Evolutionary conservation across 176 grass and related monocot species (phyloP), one percentile per base, ranked within the genome.

Genomic region (Neostapfia colusana): DNA sequence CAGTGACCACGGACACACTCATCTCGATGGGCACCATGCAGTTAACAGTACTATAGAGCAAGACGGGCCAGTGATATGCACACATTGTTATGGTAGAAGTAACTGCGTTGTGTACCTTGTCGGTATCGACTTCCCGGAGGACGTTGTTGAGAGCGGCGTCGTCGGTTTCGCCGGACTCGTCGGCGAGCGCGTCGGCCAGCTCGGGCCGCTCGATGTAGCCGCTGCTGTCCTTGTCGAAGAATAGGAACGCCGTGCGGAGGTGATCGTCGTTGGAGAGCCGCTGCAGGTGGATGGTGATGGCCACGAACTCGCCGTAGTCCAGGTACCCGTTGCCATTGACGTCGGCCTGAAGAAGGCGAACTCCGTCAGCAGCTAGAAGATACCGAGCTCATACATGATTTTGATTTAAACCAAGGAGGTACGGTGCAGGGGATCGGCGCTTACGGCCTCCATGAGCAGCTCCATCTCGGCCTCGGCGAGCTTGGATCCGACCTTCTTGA

Each of bases 401-500:
- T 10, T 26, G 10, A 15, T 14, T 13, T 24, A 28, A 27, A 49
- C 28, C 7, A 17, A 28, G 23, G 14, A 21, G 24, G 5, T 18
- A 7, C 3, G 3, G 45, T 46, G 9, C 13, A 45, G 14, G 2
- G 0, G 4, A 3, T 3, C 3, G 1, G 8, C 16, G 38, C 85
- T 70, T 87, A 96, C 95, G 68, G 95, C 95, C 76, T 98, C 95
- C 95, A 98, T 98, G 57, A 98, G 87, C 71, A 98, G 73, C 79
- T 89, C 90, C 84, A 98, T 98, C 89, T 98, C 95, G 5, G 91
- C 69, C 85, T 98, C 95, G 7, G 82, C 83, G 1, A 97, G 79
- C 81, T 94, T 93, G 63, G 95, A 98, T 3, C 89, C 90, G 4
- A 91, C 90, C 75, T 89, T 86, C 38, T n/a, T 74, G 86, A 98